A percentile compares a stretch with the other conserved stretches of the same genome.
Conservation (phyloP, 192 early-diverging fungal genomes). For the Podila clonocystis region DNA sequence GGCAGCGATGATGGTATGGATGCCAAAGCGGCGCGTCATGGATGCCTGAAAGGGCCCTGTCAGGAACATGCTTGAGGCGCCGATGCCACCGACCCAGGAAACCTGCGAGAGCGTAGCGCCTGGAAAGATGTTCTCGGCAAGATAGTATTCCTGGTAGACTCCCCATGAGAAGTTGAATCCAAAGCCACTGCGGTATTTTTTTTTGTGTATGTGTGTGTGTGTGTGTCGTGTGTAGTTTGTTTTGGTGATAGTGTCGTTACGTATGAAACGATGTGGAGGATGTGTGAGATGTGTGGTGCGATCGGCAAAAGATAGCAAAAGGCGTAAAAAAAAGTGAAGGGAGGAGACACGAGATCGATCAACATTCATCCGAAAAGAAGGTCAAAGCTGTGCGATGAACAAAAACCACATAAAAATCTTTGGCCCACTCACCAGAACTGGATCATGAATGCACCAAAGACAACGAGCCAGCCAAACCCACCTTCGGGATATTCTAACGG, state of each 20-base stretch:
- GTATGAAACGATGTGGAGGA: too few species aligned
- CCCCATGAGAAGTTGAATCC: constrained; percentile 47
- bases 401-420: too few species aligned
- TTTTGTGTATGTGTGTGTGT: not conserved
- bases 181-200: constrained; percentile 11
- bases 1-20: constrained; percentile 11
- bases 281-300: too few species aligned
- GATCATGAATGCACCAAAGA: constrained; percentile 53
- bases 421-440: constrained; percentile 35
- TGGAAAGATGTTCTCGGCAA: constrained; percentile 22
- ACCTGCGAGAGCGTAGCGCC: constrained; percentile 17
- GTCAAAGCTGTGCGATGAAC: not conserved
- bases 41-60: constrained; percentile 29
- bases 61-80: constrained; percentile 20
- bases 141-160: constrained; percentile 31
- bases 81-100: constrained; percentile 36
- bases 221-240: not conserved
- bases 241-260: too few species aligned
- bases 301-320: not conserved
- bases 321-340: not conserved
- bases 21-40: constrained; percentile 19
- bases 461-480: constrained; percentile 54
- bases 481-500: constrained; percentile 29
- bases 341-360: not conserved
- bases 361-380: not conserved